These are phyloP conservation scores for Tylopilus felleus DNA, from an alignment of 768 basidiomycete genomes.

Conservation along the genomic window DNA sequence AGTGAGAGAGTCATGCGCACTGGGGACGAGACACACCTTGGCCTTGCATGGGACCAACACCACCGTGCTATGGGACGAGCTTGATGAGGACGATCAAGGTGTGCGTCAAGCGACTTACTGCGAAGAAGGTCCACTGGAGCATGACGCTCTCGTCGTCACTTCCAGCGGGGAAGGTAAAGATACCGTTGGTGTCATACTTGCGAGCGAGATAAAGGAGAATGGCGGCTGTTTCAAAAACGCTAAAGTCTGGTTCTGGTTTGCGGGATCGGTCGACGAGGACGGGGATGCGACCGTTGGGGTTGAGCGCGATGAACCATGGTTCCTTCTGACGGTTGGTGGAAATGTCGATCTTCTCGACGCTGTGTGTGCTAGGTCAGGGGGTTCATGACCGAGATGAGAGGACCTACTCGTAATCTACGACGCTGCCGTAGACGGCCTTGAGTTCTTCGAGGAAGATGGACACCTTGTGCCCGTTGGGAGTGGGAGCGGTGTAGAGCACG, in stretches of 20 bases:
- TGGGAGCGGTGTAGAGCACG: conserved; percentile 39
- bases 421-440: conserved; percentile 46
- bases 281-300: conserved; percentile 75
- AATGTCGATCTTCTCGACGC: conserved; percentile 54
- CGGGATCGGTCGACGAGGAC: conserved; percentile 58
- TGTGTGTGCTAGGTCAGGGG: conserved; percentile 22
- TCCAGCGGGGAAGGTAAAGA: conserved; percentile 64
- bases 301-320: conserved; percentile 71
- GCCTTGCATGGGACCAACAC: conserved; percentile 87
- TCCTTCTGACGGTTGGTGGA: conserved; percentile 73
- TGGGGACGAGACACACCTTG: conserved; percentile 36
- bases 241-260: conserved; percentile 46
- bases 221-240: conserved; percentile 74
- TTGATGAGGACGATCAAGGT: neutral
- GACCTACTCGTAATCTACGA: conserved; percentile 49
- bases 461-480: conserved; percentile 55
- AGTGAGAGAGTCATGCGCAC: conserved; percentile 6
- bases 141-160: conserved; percentile 63
- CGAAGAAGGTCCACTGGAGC: conserved; percentile 87
- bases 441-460: conserved; percentile 65
- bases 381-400: neutral
- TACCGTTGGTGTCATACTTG: conserved; percentile 74
- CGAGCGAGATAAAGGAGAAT: conserved; percentile 82
- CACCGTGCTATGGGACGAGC: conserved; percentile 55
- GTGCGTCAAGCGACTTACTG: conserved; percentile 37